Base-by-base conservation (phyloP, 306 rosid genomes). In the Prunus fruticosa region DNA sequence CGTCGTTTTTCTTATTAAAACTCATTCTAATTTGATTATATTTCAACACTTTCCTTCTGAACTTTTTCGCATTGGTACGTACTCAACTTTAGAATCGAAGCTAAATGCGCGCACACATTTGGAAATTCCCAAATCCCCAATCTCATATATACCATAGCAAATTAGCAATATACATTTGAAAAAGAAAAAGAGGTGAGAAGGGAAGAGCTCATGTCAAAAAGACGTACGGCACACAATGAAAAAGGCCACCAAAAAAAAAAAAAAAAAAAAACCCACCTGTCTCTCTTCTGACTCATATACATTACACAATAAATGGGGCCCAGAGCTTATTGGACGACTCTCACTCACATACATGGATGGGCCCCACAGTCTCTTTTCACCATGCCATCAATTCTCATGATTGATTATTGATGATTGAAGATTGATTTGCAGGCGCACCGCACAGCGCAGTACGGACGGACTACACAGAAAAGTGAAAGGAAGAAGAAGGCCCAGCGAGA, bases 361-460 rank as follows among this genome's bases (percentile, higher is more conserved):
- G 49, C 78, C 78, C 74, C 45, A 14, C 15, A 22, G 25, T 20
- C 38, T 15, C 38, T 18, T 8, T 45, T 57, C 27, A 38, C 43
- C 8, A 38, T 38, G 8, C 43, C 43, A 73, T 62, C 57, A 64
- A 34, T 49, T 28, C 46, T 32, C 38, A 32, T 32, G 38, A 32
- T 32, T 32, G 38, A 49, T 60, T 53, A 67, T 65, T 76, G 71
- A 30, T 14, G 74, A 76, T 51, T 14, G 81, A 76, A 65, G 74
- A 76, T 62, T 19, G 84, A 76, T 71, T 56, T 49, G 85, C 65
- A 49, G 63, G 70, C 28, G 45, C 86, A 81, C 80, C 84, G 52
- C 76, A 56, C 27, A 18, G 10, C 23, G 14, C 9, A 2, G 76
- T 54, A 41, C 78, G 81, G 71, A 76, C 69, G 69, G 77, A 78